Evolutionary conservation across 148 eudicot species (phyloP), one percentile per base, ranked within the genome.

Genomic region (Talinum fruticosum): DNA sequence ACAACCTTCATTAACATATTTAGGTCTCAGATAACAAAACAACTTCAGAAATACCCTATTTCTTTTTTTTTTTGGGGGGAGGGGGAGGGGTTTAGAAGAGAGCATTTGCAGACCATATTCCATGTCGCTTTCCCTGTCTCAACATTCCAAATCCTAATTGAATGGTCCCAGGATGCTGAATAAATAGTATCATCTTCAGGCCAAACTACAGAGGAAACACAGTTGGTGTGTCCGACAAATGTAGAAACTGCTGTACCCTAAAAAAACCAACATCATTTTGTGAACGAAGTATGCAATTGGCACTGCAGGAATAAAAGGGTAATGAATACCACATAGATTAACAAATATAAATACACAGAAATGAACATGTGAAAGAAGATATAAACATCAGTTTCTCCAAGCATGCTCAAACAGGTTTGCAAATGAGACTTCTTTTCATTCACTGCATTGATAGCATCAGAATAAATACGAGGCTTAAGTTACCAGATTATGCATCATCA

Each of bases 161-260:
- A 86, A 75, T 93, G 97, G 87, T 96, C 99, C 99, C 97, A 96
- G 2, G 99, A 96, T 75, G 97, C 99, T 66, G 99, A 96, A 84
- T 89, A 96, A 71, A 96, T 90, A 67, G 89, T 87, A 67, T 81
- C 97, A 75, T 79, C 82, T 73, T 89, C 75, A 47, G 97, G 90
- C 99, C 99, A 96, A 79, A 86, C 85, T 45, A 93, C 97, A 75
- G 93, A 87, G 76, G 97, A 90, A 35, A 96, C 99, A 76, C 94
- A 89, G 71, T 96, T 93, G 49, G 94, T 93, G 78, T 96, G 99
- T 37, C 97, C 97, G 57, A 89, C 89, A 26, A 96, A 79, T 62
- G 99, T 87, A 74, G 97, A 87, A 77, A 80, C 84, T 75, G 97
- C 90, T 80, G 85, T 94, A 59, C 87, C 97, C 99, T 96, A 86